phyloP scores from a whole-genome alignment of 805 yeast genomes.

The Metschnikowia vanudenii region DNA sequence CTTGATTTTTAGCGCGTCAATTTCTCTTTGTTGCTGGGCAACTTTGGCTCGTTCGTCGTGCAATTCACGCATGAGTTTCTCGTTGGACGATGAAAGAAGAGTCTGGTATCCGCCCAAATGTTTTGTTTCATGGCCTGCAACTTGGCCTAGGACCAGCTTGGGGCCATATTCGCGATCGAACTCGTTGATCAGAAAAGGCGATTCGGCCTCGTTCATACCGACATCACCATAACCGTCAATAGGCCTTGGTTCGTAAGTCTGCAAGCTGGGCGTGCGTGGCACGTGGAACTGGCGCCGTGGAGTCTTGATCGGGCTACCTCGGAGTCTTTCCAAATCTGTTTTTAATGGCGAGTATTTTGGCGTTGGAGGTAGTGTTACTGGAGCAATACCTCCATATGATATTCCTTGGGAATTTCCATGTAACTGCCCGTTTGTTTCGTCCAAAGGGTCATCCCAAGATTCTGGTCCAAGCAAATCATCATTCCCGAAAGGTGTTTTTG shows the following conservation, averaged over 20 bases:
- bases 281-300: slow-evolving; percentile 8
- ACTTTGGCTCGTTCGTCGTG: slow-evolving; percentile 5
- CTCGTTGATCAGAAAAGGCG: slow-evolving; percentile 4
- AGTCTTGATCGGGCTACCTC: slow-evolving; percentile 17
- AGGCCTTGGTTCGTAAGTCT: neutral
- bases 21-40: slow-evolving; percentile 5
- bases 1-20: slow-evolving; percentile 4
- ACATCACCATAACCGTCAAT: neutral
- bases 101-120: slow-evolving; percentile 30
- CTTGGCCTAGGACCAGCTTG: neutral
- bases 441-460: slow-evolving; percentile 10
- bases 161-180: slow-evolving; percentile 6
- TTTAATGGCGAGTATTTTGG: slow-evolving; percentile 12
- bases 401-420: too few species aligned
- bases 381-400: neutral
- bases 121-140: slow-evolving; percentile 12
- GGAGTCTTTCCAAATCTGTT: slow-evolving; percentile 10
- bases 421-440: neutral
- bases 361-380: slow-evolving; percentile 11
- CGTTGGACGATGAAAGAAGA: slow-evolving; percentile 28
- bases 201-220: neutral
- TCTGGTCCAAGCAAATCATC: slow-evolving; percentile 5
- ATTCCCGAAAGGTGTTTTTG: slow-evolving; percentile 6
- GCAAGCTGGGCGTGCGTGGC: neutral
- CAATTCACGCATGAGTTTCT: slow-evolving; percentile 25